Percentiles rank a stretch among this genome's conserved stretches.
Evolutionary conservation across 2,329 filamentous ascomycete species (phyloP).

Genomic region (Emergomyces orientalis): DNA sequence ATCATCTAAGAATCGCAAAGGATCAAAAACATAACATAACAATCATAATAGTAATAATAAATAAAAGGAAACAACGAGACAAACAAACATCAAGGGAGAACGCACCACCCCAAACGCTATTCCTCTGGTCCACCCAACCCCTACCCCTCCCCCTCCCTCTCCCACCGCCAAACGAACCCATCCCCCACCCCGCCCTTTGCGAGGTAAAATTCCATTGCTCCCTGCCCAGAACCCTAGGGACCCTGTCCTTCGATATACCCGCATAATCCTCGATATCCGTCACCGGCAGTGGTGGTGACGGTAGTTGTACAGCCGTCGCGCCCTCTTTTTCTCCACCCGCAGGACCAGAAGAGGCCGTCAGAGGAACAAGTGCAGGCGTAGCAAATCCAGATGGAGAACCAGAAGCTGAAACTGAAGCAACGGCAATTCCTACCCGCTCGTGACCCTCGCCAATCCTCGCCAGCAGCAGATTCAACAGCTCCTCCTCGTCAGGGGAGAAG

Average conservation of each 20-base stretch:
- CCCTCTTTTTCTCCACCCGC: background rate
- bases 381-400: background rate
- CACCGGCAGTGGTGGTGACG: constrained; percentile 13
- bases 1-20: constrained; percentile 11
- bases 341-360: background rate
- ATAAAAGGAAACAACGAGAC: constrained; percentile 11
- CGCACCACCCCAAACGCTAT: constrained; percentile 26
- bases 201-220: constrained; percentile 25
- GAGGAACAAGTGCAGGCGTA: background rate
- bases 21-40: too few species aligned
- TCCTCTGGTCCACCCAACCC: constrained; percentile 15
- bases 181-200: constrained; percentile 16
- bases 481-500: constrained; percentile 49
- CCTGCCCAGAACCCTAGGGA: constrained; percentile 35
- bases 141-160: constrained; percentile 20
- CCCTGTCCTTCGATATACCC: constrained; percentile 25
- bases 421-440: background rate
- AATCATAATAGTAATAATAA: background rate
- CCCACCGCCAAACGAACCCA: constrained; percentile 13
- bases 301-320: background rate
- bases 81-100: background rate
- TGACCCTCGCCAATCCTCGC: constrained; percentile 33
- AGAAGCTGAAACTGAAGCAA: background rate
- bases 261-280: constrained; percentile 37
- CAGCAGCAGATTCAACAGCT: constrained; percentile 44